Conservation (phyloP, 202 grass and related monocot species). For the Panicum virgatum region DNA sequence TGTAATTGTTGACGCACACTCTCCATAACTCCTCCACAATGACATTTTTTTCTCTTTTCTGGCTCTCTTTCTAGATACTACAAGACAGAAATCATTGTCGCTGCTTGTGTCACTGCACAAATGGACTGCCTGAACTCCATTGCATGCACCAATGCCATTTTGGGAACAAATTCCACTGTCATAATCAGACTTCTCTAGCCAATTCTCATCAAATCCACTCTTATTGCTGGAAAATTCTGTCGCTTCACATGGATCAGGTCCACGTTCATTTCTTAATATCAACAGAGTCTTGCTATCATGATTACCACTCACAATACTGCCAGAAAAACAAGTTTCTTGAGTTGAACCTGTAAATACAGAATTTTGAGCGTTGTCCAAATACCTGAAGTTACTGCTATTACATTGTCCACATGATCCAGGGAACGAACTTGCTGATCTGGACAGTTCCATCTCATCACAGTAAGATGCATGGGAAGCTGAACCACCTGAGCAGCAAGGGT, state of each 20-base stretch:
- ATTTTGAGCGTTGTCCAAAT: constrained; percentile 34
- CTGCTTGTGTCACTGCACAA: constrained; percentile 36
- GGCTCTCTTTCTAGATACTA: constrained; percentile 68
- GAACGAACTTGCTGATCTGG: constrained; percentile 40
- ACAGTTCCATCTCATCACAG: constrained; percentile 55
- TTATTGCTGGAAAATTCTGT: constrained; percentile 33
- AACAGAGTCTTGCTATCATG: constrained; percentile 22
- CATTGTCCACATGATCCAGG: constrained; percentile 38
- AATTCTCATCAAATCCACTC: constrained; percentile 41
- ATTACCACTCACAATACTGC: constrained; percentile 29
- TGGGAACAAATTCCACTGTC: constrained; percentile 39
- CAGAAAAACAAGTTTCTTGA: constrained; percentile 45
- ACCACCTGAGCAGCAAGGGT: constrained; percentile 41
- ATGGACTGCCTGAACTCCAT: constrained; percentile 10
- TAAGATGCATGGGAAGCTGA: constrained; percentile 46
- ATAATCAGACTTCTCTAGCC: constrained; percentile 36
- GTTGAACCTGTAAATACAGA: constrained; percentile 29
- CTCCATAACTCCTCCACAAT: constrained; percentile 36
- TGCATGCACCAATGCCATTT: constrained; percentile 17
- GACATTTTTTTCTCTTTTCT: constrained; percentile 60
- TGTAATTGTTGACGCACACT: constrained; percentile 5
- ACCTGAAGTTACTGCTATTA: constrained; percentile 15
- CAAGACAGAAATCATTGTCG: constrained; percentile 54
- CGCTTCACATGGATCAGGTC: constrained; percentile 27
- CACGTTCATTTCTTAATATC: constrained; percentile 39